Evolutionary conservation across 805 yeast species (phyloP), one percentile per base, ranked within the genome.

Genomic region (Spathaspora passalidarum): DNA sequence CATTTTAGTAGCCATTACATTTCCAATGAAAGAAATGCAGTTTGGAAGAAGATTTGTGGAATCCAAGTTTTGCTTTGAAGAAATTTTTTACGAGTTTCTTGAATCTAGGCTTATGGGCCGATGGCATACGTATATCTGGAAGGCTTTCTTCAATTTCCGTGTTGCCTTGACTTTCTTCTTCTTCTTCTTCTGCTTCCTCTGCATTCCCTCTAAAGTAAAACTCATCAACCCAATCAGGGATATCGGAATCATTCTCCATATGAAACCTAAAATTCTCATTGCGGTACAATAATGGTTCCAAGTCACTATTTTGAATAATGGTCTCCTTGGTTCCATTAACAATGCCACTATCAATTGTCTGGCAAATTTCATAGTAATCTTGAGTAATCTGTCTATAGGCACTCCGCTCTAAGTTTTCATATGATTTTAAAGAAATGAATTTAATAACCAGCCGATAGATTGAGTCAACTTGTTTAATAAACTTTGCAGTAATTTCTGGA

Each of bases 101-200:
- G n/a, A 29, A 10, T 8, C 14, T 6, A 8, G 14, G 17, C 7
- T 29, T 29, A 13, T 29, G 8, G 3, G 3, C 17, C 5, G 34
- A 29, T 3, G 29, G 29, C 4, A 25, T 25, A n/a, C 29, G 9
- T 10, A 4, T 25, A 26, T 29, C n/a, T 6, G 4, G 17, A 11
- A 26, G 32, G 7, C n/a, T n/a, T n/a, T n/a, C n/a, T n/a, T n/a
- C n/a, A n/a, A n/a, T 7, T 26, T 26, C 32, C 13, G 8, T 26
- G n/a, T 7, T 26, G 19, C 5, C 16, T 14, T 5, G 11, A 38
- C 7, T 26, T 8, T 10, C 13, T 29, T 29, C 19, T 11, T 21
- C 37, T 29, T 3, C 32, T 22, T 41, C 44, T 29, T 41, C 44
- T 21, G 26, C 38, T 29, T 14, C 22, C n/a, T 41, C 38, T 13